phyloP scores from a whole-genome alignment of 805 yeast genomes.

The Candida coquimbonensis region DNA sequence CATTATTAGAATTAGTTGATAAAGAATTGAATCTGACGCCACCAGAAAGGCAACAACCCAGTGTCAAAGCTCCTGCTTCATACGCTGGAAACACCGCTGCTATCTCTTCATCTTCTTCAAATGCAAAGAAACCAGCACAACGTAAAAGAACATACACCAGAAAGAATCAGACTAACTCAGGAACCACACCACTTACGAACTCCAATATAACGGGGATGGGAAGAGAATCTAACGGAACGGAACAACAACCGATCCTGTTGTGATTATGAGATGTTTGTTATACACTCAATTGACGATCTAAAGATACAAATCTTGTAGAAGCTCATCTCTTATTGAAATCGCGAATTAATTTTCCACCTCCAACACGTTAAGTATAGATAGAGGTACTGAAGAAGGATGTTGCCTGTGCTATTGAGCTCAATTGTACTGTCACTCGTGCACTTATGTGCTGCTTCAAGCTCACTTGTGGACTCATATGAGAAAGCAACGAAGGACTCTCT shows the following conservation, averaged over 20 bases:
- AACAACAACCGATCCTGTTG: constrained; percentile 19
- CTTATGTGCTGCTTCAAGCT: neutral
- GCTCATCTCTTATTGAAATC: neutral
- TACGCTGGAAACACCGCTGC: neutral
- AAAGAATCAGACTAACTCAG: constrained; percentile 6
- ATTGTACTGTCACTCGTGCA: neutral
- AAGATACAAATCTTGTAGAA: neutral
- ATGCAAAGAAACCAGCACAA: constrained; percentile 9
- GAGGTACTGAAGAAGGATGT: neutral
- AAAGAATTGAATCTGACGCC: constrained; percentile 42
- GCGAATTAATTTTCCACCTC: too few species aligned
- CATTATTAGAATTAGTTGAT: constrained; percentile 41
- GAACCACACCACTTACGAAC: neutral
- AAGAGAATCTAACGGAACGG: constrained; percentile 10
- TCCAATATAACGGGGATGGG: neutral
- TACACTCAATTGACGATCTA: neutral
- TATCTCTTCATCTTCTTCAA: neutral
- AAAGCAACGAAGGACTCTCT: constrained; percentile 42
- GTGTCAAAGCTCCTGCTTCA: constrained; percentile 41
- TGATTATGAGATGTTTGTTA: neutral
- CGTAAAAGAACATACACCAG: constrained; percentile 17
- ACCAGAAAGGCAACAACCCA: constrained; percentile 65
- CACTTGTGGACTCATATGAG: constrained; percentile 19
- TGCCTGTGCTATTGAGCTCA: neutral
- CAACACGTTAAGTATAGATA: too few species aligned